Base-by-base conservation (phyloP, 352 stramenopile species). In the Salisapilia sapeloensis region DNA sequence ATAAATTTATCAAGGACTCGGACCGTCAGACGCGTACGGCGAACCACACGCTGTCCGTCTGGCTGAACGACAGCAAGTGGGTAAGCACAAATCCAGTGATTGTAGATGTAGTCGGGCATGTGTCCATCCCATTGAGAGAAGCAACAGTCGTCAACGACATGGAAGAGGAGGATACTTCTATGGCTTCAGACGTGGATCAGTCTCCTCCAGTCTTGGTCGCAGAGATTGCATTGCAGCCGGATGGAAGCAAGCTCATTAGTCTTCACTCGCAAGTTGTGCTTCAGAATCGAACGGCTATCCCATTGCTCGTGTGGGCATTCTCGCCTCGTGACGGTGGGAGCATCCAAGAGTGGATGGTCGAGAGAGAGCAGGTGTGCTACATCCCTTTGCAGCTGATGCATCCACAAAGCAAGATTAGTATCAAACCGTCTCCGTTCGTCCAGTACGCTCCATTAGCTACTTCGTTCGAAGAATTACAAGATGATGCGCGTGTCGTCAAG, bases 231-330 rank as follows among this genome's bases (percentile, higher is more conserved):
- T 82, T 92, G 36, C 72, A 92, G 48, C 67, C 65, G 1, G 77
- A 92, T 35, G 77, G 77, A 4, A 92, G 74, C 46, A 92, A 92
- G 38, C 35, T 92, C 24, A 87, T 90, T 39, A 85, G 70, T 14
- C 31, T 92, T 9, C 77, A 90, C 47, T 92, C 77, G 18, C 77
- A 90, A 40, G 55, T 92, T 12, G 70, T 90, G 19, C 44, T 92
- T 5, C 69, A 85, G 45, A 92, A 92, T 25, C 63, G 75, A 51
- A 90, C 77, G 3, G 84, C 69, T 12, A 62, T 92, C 35, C 77
- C 77, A 2, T 44, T 92, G 17, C 86, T 90, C 65, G 58, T 92
- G 4, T 92, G 77, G 77, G 74, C 66, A 9, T 92, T 87, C 53
- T 85, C 74, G 4, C 77, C 77, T 44, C 67, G 71, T 17, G 67